Base-by-base conservation (phyloP, 495 filamentous ascomycete genomes). In the Neurospora pannonica region DNA sequence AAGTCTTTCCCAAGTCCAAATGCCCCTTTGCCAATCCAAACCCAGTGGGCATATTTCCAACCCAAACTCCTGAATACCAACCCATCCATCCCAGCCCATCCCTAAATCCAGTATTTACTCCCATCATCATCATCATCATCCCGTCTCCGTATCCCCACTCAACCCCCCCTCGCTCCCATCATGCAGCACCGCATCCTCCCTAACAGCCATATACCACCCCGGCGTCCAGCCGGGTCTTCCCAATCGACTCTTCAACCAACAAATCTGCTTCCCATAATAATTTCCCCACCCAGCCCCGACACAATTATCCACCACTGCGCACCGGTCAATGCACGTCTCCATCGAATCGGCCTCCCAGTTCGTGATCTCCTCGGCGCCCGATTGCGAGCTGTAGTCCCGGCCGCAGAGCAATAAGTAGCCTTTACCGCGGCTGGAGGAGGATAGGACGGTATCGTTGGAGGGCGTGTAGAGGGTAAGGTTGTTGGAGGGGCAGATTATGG, bases 231-330 rank as follows among this genome's bases (percentile, higher is more conserved):
- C 77, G 83, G 85, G 74, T 86, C 82, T 15, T 83, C 90, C 70
- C 82, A 89, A 75, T 84, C 80, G 73, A 83, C 84, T 83, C 88
- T 91, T 82, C 83, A 90, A 9, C 83, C 81, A 87, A 80, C 82
- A 83, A 74, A 81, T 78, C 70, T 79, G 83, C 38, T 74, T 74
- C 37, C 76, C 80, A 1, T 75, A 0, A 38, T 77, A 77, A 15
- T 71, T 62, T 4, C 83, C 83, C 81, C 81, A 83, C 2, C 83
- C 81, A 1, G 79, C 82, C 21, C 78, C 83, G 3, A 82, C 77
- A 70, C 83, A 84, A 3, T 71, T 77, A 0, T 70, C 40, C 38
- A 73, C 43, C 6, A 42, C 8, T 21, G 80, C 80, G 60, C 83
- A 83, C 0, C 71, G 69, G 24, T 80, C 76, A 28, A 84, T 79